phyloP scores from a whole-genome alignment of 306 rosid genomes.

The Ziziphus jujuba region DNA sequence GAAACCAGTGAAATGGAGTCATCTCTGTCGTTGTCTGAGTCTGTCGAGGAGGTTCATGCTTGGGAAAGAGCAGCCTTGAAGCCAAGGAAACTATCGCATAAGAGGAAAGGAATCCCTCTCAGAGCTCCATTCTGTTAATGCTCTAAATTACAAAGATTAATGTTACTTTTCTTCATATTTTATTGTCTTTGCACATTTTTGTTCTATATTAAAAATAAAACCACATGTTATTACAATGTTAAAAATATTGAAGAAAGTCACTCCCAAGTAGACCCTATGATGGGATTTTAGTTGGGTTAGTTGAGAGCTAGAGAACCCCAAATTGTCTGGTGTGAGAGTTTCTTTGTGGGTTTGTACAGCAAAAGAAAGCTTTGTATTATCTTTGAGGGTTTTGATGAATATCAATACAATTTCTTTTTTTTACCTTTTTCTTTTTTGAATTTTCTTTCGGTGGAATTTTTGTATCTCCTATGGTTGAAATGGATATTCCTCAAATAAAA shows the following conservation, averaged over 20 bases:
- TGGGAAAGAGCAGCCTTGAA: slow-evolving; percentile 44
- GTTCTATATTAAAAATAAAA: slow-evolving; percentile 18
- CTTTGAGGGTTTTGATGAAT: slow-evolving; percentile 8
- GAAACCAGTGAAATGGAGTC: slow-evolving; percentile 49
- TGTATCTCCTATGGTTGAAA: slow-evolving; percentile 2
- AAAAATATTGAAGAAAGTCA: slow-evolving; percentile 28
- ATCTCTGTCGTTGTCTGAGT: slow-evolving; percentile 74
- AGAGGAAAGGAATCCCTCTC: slow-evolving; percentile 76
- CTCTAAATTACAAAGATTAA: slow-evolving; percentile 10
- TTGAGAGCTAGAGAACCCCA: slow-evolving; percentile 39
- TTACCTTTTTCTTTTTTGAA: neutral
- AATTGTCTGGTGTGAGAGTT: slow-evolving; percentile 21
- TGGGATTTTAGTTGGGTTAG: slow-evolving; percentile 38
- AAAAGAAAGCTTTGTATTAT: slow-evolving; percentile 20
- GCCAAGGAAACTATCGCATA: slow-evolving; percentile 63
- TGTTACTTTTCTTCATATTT: slow-evolving; percentile 20
- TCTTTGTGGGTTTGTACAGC: slow-evolving; percentile 57
- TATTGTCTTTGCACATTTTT: slow-evolving; percentile 21
- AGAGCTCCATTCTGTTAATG: slow-evolving; percentile 57
- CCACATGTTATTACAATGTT: slow-evolving; percentile 1
- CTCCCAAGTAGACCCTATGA: slow-evolving; percentile 35
- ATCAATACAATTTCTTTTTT: neutral
- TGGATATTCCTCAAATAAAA: slow-evolving; percentile 7
- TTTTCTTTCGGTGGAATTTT: slow-evolving; percentile 20
- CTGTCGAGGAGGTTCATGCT: slow-evolving; percentile 58